phyloP scores from a whole-genome alignment of 768 basidiomycete species.

The Suillus luteus region DNA sequence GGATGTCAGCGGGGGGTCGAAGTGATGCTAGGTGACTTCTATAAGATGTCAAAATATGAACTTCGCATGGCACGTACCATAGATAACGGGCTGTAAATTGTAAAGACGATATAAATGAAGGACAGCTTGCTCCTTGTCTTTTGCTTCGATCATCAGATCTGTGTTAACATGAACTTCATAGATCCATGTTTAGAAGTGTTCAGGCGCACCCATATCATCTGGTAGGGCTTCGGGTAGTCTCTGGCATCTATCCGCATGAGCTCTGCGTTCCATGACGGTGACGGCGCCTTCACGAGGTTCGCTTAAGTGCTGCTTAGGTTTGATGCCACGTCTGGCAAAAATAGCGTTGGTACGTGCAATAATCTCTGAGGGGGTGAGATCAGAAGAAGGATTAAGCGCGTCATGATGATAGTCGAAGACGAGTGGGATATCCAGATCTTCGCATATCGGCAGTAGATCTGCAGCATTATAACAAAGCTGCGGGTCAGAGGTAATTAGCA shows the following conservation, averaged over 20 bases:
- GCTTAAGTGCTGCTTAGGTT: constrained; percentile 90
- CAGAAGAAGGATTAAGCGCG: constrained; percentile 59
- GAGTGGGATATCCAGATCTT: constrained; percentile 77
- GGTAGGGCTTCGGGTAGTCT: constrained; percentile 63
- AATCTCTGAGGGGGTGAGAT: constrained; percentile 58
- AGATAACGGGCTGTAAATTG: constrained; percentile 60
- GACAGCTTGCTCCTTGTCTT: constrained; percentile 93
- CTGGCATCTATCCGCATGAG: constrained; percentile 84
- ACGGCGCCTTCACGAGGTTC: constrained; percentile 86
- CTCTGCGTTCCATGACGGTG: constrained; percentile 81
- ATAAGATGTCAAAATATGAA: not conserved
- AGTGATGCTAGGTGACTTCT: constrained; percentile 31
- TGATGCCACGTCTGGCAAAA: constrained; percentile 76
- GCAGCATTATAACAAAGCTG: constrained; percentile 86
- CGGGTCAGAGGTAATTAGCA: not conserved
- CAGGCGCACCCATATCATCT: constrained; percentile 59
- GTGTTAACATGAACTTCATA: constrained; percentile 22
- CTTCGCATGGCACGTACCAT: constrained; percentile 41
- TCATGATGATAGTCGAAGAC: constrained; percentile 87
- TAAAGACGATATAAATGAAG: constrained; percentile 84
- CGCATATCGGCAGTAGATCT: constrained; percentile 84
- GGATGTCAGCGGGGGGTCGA: constrained; percentile 43
- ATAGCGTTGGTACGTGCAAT: constrained; percentile 76
- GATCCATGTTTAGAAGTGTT: not conserved
- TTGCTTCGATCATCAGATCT: constrained; percentile 93